phyloP scores from a whole-genome alignment of 805 yeast genomes.

The Pichia scutulata region DNA sequence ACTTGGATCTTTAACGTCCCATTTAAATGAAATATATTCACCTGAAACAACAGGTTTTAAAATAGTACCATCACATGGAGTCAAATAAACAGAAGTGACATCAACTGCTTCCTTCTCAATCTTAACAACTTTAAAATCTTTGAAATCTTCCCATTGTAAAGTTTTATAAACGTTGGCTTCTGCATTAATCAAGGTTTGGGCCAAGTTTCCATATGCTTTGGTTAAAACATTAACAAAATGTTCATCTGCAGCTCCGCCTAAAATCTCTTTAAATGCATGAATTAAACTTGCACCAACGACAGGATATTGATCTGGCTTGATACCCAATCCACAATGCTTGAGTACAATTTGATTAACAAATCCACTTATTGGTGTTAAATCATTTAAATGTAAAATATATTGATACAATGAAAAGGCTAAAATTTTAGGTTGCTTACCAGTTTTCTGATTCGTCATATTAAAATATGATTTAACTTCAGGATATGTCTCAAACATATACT shows the following conservation, averaged over 20 bases:
- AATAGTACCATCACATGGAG: slow-evolving; percentile 34
- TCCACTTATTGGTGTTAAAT: slow-evolving; percentile 42
- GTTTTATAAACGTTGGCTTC: slow-evolving; percentile 41
- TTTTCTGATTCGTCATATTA: slow-evolving; percentile 49
- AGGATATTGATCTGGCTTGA: slow-evolving; percentile 57
- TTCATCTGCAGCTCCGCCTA: slow-evolving; percentile 54
- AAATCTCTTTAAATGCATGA: slow-evolving; percentile 42
- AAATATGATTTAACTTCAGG: slow-evolving; percentile 54
- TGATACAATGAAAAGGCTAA: slow-evolving; percentile 53
- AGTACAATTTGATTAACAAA: slow-evolving; percentile 53
- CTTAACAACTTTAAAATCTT: slow-evolving; percentile 38
- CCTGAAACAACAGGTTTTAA: slow-evolving; percentile 30
- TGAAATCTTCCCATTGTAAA: slow-evolving; percentile 50
- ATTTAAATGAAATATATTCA: slow-evolving; percentile 36
- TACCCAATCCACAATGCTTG: slow-evolving; percentile 60
- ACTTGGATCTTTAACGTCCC: slow-evolving; percentile 29
- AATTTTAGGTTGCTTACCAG: slow-evolving; percentile 52
- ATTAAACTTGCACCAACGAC: slow-evolving; percentile 55
- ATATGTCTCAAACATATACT: slow-evolving; percentile 43
- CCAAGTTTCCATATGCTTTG: slow-evolving; percentile 56
- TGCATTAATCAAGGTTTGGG: slow-evolving; percentile 48
- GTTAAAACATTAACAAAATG: slow-evolving; percentile 58
- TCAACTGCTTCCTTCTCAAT: slow-evolving; percentile 37
- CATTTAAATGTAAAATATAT: slow-evolving; percentile 58
- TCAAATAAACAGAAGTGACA: slow-evolving; percentile 45